Evolutionary conservation across 2,329 filamentous ascomycete genomes (phyloP).

Genomic region (Colletotrichum falcatum): DNA sequence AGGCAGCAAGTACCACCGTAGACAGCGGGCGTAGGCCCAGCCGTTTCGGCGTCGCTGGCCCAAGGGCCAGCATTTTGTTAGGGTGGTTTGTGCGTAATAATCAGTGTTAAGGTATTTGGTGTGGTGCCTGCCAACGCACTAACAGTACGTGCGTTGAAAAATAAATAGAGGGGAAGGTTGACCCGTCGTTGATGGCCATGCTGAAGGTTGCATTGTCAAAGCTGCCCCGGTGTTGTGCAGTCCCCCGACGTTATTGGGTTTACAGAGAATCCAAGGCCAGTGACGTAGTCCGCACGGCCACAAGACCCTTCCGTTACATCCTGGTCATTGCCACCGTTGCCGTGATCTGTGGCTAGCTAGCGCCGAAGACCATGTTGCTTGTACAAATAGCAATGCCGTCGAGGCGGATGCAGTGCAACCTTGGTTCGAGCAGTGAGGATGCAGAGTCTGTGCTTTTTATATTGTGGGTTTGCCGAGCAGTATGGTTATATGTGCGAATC

Average conservation of each 20-base stretch:
- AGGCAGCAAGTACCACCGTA: too few species aligned
- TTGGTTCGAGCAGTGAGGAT: neutral
- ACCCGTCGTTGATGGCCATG: neutral
- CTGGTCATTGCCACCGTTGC: neutral
- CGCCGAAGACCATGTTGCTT: neutral
- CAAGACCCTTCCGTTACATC: neutral
- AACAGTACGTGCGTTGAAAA: too few species aligned
- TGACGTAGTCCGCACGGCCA: constrained; percentile 25
- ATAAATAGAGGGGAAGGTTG: too few species aligned
- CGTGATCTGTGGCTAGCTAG: neutral
- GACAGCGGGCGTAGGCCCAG: too few species aligned
- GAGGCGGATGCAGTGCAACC: neutral
- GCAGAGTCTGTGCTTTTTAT: neutral
- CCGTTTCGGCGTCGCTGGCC: too few species aligned
- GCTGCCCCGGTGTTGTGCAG: neutral
- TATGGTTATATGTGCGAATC: neutral
- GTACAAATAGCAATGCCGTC: neutral
- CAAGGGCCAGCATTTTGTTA: too few species aligned
- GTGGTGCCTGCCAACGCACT: too few species aligned
- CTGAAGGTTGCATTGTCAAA: neutral
- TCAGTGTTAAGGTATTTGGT: too few species aligned
- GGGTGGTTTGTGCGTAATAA: too few species aligned
- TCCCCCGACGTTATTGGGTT: neutral
- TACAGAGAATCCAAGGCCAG: neutral
- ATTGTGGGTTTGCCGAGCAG: neutral